These are phyloP conservation scores for Candida wancherniae DNA, from an alignment of 805 yeast species.

Conservation along the genomic window DNA sequence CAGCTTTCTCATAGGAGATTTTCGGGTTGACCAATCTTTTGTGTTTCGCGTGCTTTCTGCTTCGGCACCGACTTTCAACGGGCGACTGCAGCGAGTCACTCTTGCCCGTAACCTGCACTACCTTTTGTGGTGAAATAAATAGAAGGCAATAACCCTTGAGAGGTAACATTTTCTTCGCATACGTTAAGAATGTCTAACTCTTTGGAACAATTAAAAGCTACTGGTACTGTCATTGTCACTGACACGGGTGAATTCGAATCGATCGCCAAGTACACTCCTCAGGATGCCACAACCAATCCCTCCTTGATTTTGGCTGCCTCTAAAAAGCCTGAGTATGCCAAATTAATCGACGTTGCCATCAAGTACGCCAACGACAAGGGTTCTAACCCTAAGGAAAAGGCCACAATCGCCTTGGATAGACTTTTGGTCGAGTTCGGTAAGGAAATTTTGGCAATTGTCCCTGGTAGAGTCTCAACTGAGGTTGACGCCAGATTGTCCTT, in stretches of 20 bases:
- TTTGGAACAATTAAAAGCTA: constrained; percentile 85
- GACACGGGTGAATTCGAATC: constrained; percentile 99
- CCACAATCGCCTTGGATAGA: constrained; percentile 81
- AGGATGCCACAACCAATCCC: constrained; percentile 99
- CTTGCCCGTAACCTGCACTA: too few species aligned
- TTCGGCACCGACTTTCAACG: constrained; percentile 1
- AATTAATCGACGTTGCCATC: constrained; percentile 86
- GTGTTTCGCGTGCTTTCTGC: background rate
- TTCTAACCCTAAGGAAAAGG: constrained; percentile 58
- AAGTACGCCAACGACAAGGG: constrained; percentile 73
- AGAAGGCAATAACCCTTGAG: constrained; percentile 3
- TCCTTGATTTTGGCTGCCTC: constrained; percentile 95
- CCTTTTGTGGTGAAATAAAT: too few species aligned
- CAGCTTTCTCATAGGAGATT: too few species aligned
- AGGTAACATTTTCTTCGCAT: background rate
- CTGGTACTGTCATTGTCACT: constrained; percentile 96
- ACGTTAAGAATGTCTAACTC: constrained; percentile 46
- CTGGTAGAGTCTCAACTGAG: constrained; percentile 99
- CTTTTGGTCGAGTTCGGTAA: constrained; percentile 94
- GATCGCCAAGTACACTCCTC: constrained; percentile 96
- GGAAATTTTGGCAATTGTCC: constrained; percentile 88
- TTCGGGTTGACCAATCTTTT: too few species aligned
- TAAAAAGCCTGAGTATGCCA: constrained; percentile 82
- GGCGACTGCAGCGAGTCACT: constrained; percentile 13
- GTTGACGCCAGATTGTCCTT: constrained; percentile 98